Base-by-base conservation (phyloP, 257 asterid species). In the Rhazya stricta region DNA sequence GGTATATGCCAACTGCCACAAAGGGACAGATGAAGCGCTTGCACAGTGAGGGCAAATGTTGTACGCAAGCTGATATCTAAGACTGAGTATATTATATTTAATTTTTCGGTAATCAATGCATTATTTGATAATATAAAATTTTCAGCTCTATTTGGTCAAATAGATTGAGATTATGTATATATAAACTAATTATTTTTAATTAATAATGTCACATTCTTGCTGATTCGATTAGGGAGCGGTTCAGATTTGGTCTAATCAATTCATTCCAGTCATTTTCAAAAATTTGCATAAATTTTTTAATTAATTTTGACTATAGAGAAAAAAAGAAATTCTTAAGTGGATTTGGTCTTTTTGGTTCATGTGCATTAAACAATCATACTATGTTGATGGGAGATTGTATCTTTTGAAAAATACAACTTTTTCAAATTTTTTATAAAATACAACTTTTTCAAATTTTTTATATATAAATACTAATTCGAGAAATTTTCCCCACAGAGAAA, bases 161-260 rank as follows among this genome's bases (percentile, higher is more conserved):
- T 54, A n/a, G 39, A 54, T 54, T 36, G 18, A 9, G 3, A 37
- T 9, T 16, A 62, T 15, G 10, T 32, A 32, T n/a, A n/a, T n/a
- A n/a, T 34, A 32, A 29, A n/a, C 6, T 30, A 6, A 37, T 15
- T 19, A 15, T 29, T 9, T 6, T 30, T 69, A 3, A 67, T 34
- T 43, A 19, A 29, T 18, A 36, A 37, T 45, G 39, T 73, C 76
- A 5, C 36, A 57, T 13, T 57, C 68, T 73, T 73, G 53, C 34
- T 54, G 54, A 56, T 42, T 23, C 43, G 37, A 9, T 9, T 3
- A 5, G 30, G 50, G 67, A 30, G 43, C 13, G 39, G 57, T 61
- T 45, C 42, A 61, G 71, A 60, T 74, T 62, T 62, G 71, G 72
- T 62, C 27, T 0, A n/a, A 62, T 39, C 71, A 62, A 62, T 34